Evolutionary conservation across 2,329 filamentous ascomycete genomes (phyloP), one percentile per base, ranked within the genome.

Genomic region (Didymella glomerata): DNA sequence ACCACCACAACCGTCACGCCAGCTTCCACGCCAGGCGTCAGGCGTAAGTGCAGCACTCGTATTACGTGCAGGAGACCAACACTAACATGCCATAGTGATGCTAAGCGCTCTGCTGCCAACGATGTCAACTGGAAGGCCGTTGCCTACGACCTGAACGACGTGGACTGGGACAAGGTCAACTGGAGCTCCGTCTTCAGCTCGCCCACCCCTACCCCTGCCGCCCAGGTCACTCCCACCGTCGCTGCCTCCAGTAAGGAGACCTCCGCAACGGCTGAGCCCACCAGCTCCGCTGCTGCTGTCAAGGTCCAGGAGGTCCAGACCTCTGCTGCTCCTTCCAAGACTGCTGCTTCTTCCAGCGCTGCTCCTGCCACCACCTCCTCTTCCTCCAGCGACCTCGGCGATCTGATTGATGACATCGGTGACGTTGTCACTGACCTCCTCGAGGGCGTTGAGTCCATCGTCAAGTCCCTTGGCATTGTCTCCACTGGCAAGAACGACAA

Each of bases 21-120:
- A 70, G 66, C 66, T 76, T 77, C 71, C 75, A 77, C 60, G 69
- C 68, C 41, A 71, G 74, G 42, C 73, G 74, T 56, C 62, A 71
- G 61, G 66, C 68, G 72, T 76, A 54, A 67, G 73, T 71, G 30
- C 36, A 45, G 28, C 47, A 20, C 34, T 32, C 47, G 27, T 28
- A 22, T 44, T 18, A 28, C 16, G 14, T 28, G 32, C 24, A 22
- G 2, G 14, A 42, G 11, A 25, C 22, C 40, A 24, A 20, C 30
- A 18, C 38, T 46, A 22, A 34, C 38, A 41, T 18, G 1, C 22
- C 13, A 10, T 25, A 76, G 73, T 57, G 72, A 75, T 7, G 54
- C 61, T 44, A 77, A 77, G 68, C 72, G 74, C 47, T 64, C 58
- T 42, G 57, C 56, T 32, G 60, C 46, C 49, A 25, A 59, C 41